Percentiles rank a stretch among this genome's conserved stretches.
These are phyloP conservation scores for Phytophthora tentaculata DNA, from an alignment of 352 stramenopile genomes.

Conservation along the genomic window DNA sequence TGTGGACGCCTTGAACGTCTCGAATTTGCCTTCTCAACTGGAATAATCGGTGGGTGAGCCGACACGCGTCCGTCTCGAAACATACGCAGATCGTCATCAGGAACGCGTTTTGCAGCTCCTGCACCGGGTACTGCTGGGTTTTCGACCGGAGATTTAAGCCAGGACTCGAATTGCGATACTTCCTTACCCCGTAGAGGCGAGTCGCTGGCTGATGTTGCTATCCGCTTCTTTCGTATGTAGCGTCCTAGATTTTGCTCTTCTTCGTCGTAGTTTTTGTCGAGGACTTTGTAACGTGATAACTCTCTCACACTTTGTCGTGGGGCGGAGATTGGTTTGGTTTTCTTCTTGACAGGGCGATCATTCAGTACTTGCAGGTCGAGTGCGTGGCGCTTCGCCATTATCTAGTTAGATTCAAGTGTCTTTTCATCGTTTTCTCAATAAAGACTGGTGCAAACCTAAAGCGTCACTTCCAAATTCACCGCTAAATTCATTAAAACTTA, in stretches of 20 bases:
- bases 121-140: slow-evolving; percentile 47
- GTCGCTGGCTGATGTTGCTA: background rate
- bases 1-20: too few relatives aligned
- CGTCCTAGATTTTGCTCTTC: background rate
- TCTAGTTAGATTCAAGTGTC: slow-evolving; percentile 8
- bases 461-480: too few relatives aligned
- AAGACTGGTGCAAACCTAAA: too few relatives aligned
- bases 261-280: too few relatives aligned
- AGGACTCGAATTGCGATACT: slow-evolving; percentile 46
- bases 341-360: slow-evolving; percentile 26
- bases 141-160: slow-evolving; percentile 47
- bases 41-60: slow-evolving; percentile 29
- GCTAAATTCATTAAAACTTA: too few relatives aligned
- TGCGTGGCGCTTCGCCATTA: slow-evolving; percentile 39
- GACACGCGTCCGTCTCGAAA: slow-evolving; percentile 47
- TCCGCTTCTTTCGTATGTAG: slow-evolving; percentile 2
- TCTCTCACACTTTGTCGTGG: slow-evolving; percentile 9
- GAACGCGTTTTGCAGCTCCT: slow-evolving; percentile 48
- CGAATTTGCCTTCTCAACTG: slow-evolving; percentile 16
- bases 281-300: slow-evolving; percentile 4
- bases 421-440: slow-evolving; percentile 20
- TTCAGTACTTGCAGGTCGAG: slow-evolving; percentile 34
- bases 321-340: slow-evolving; percentile 14
- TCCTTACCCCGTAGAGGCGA: slow-evolving; percentile 19
- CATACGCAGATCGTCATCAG: slow-evolving; percentile 58